Percentiles rank a stretch among this genome's conserved stretches.
Conservation (phyloP, 2,329 filamentous ascomycete species). For the Onygenales sp. region DNA sequence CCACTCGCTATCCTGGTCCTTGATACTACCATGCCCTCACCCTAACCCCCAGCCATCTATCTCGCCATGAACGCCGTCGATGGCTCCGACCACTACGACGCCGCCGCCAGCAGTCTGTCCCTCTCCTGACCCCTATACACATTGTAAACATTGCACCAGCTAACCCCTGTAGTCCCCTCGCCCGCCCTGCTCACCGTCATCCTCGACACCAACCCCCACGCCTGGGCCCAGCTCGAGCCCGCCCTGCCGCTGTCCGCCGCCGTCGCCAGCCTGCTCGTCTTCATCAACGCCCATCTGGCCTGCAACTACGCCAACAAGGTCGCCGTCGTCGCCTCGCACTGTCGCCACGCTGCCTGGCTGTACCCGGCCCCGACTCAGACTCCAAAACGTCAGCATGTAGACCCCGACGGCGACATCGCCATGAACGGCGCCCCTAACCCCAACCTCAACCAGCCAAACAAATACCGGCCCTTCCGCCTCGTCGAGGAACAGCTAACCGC, state of each 20-base stretch:
- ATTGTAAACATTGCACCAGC: neutral
- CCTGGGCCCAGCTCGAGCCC: slow-evolving; percentile 71
- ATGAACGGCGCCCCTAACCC: slow-evolving; percentile 43
- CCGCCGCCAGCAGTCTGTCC: slow-evolving; percentile 32
- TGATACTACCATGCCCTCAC: neutral
- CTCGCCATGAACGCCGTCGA: slow-evolving; percentile 55
- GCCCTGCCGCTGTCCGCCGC: slow-evolving; percentile 73
- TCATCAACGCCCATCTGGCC: slow-evolving; percentile 91
- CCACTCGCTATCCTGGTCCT: neutral
- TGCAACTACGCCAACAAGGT: slow-evolving; percentile 91
- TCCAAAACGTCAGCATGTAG: neutral
- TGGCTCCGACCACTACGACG: slow-evolving; percentile 47
- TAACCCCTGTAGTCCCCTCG: slow-evolving; percentile 18
- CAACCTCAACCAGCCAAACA: slow-evolving; percentile 55
- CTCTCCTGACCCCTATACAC: neutral
- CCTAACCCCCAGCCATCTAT: neutral
- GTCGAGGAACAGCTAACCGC: slow-evolving; percentile 72
- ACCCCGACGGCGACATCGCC: slow-evolving; percentile 43
- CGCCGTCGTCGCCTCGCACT: slow-evolving; percentile 82
- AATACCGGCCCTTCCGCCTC: slow-evolving; percentile 83
- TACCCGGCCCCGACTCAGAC: slow-evolving; percentile 53
- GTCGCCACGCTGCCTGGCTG: slow-evolving; percentile 77
- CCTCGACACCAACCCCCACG: slow-evolving; percentile 91
- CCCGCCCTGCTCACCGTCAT: slow-evolving; percentile 85
- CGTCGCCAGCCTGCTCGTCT: slow-evolving; percentile 83